Conservation (phyloP, 257 asterid genomes). For the Phtheirospermum japonicum region DNA sequence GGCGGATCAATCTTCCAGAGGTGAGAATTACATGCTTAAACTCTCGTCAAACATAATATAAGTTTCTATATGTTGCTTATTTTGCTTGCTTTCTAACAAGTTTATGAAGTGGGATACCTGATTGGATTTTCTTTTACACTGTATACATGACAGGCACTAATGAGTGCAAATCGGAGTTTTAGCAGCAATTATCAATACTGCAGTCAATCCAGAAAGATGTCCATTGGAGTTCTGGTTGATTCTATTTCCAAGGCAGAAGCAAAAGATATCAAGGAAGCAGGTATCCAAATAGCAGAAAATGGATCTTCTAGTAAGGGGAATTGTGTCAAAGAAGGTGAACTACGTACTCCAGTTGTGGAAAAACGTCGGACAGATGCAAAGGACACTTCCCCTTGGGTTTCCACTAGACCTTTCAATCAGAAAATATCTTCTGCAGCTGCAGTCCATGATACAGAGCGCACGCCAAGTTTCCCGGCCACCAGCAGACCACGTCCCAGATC, state of each 20-base stretch:
- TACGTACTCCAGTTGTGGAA: slow-evolving; percentile 32
- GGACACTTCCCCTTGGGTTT: slow-evolving; percentile 59
- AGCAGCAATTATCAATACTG: slow-evolving; percentile 45
- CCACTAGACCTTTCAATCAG: slow-evolving; percentile 48
- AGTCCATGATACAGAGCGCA: slow-evolving; percentile 39
- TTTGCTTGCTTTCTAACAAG: slow-evolving; percentile 12
- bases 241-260: slow-evolving; percentile 41
- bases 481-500: slow-evolving; percentile 31
- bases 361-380: slow-evolving; percentile 38
- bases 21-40: slow-evolving; percentile 20
- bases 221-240: slow-evolving; percentile 68
- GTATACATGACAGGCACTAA: slow-evolving; percentile 42
- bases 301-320: slow-evolving; percentile 34
- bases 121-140: slow-evolving; percentile 26
- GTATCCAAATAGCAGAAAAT: slow-evolving; percentile 32
- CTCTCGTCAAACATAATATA: slow-evolving; percentile 9
- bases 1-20: slow-evolving; percentile 35
- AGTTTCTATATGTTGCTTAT: background rate
- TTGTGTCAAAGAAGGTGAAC: slow-evolving; percentile 33
- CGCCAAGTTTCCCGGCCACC: slow-evolving; percentile 36
- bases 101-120: slow-evolving; percentile 24
- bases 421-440: slow-evolving; percentile 36
- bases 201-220: slow-evolving; percentile 80
- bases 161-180: slow-evolving; percentile 45
- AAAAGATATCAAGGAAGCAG: slow-evolving; percentile 34